phyloP scores from a whole-genome alignment of 805 yeast genomes.

The Candida orba region DNA sequence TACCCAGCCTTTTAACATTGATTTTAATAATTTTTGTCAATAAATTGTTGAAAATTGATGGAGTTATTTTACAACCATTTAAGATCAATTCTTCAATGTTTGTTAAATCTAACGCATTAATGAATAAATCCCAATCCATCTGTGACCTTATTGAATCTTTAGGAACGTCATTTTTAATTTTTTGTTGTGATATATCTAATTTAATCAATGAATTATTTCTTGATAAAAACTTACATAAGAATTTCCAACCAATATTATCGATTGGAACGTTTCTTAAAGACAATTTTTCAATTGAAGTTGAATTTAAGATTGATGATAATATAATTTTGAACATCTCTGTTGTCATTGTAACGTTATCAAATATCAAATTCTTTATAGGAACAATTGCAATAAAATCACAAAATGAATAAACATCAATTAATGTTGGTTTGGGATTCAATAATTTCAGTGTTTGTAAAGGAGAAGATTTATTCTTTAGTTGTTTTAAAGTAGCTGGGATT shows the following conservation, averaged over 20 bases:
- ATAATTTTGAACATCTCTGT: slow-evolving; percentile 70
- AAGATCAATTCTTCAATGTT: slow-evolving; percentile 74
- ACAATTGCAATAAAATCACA: slow-evolving; percentile 84
- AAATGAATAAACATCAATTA: slow-evolving; percentile 81
- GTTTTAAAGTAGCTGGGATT: slow-evolving; percentile 81
- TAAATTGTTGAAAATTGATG: slow-evolving; percentile 46
- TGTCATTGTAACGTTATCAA: slow-evolving; percentile 74
- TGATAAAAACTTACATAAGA: slow-evolving; percentile 67
- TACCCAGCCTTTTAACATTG: slow-evolving; percentile 56
- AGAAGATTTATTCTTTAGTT: slow-evolving; percentile 66
- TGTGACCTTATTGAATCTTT: slow-evolving; percentile 47
- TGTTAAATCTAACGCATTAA: slow-evolving; percentile 58
- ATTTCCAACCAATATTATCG: slow-evolving; percentile 67
- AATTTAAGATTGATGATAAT: slow-evolving; percentile 61
- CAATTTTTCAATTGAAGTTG: slow-evolving; percentile 60
- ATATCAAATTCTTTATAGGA: slow-evolving; percentile 64
- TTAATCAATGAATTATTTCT: slow-evolving; percentile 50
- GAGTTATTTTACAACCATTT: slow-evolving; percentile 68
- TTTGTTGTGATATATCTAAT: slow-evolving; percentile 65
- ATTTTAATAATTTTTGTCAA: slow-evolving; percentile 48
- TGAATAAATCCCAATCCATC: slow-evolving; percentile 77
- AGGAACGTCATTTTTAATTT: slow-evolving; percentile 29
- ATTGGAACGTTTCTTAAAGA: slow-evolving; percentile 75
- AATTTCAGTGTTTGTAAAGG: slow-evolving; percentile 69
- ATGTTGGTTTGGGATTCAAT: slow-evolving; percentile 82